Evolutionary conservation across 345 rosid species (phyloP).

Genomic region (Ailanthus altissimus): DNA sequence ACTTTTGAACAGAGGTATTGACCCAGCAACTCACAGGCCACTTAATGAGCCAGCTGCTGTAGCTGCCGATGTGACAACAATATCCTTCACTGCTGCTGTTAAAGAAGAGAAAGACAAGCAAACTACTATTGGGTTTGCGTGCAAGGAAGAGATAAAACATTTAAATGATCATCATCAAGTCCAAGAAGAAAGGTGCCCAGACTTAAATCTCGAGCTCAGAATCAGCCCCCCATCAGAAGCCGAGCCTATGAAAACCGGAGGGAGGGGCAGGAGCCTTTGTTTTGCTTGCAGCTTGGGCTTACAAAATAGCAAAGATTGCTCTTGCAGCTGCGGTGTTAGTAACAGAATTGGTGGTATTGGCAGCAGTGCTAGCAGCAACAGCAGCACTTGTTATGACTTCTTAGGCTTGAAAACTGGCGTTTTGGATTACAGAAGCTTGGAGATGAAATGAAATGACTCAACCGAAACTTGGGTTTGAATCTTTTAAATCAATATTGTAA

Average conservation of each 20-base stretch:
- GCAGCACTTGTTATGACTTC: conserved; percentile 62
- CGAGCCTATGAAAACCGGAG: conserved; percentile 27
- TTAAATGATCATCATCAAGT: neutral
- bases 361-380: conserved; percentile 29
- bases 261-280: conserved; percentile 33
- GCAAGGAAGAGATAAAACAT: conserved; percentile 30
- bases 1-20: conserved; percentile 63
- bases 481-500: neutral
- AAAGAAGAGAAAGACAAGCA: conserved; percentile 25
- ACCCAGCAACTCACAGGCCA: conserved; percentile 63
- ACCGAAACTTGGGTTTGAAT: neutral
- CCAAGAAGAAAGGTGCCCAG: conserved; percentile 54
- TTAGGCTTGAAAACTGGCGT: conserved; percentile 69
- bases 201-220: conserved; percentile 84
- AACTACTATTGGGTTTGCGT: conserved; percentile 17
- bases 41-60: conserved; percentile 40
- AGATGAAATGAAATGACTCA: conserved; percentile 46
- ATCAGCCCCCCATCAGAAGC: conserved; percentile 70
- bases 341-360: conserved; percentile 7
- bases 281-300: conserved; percentile 55
- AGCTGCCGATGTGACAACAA: conserved; percentile 26
- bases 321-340: conserved; percentile 28
- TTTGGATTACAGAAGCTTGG: conserved; percentile 64
- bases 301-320: conserved; percentile 57
- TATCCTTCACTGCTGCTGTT: conserved; percentile 36